Evolutionary conservation across 805 yeast species (phyloP).

Genomic region (Spathaspora boniae): DNA sequence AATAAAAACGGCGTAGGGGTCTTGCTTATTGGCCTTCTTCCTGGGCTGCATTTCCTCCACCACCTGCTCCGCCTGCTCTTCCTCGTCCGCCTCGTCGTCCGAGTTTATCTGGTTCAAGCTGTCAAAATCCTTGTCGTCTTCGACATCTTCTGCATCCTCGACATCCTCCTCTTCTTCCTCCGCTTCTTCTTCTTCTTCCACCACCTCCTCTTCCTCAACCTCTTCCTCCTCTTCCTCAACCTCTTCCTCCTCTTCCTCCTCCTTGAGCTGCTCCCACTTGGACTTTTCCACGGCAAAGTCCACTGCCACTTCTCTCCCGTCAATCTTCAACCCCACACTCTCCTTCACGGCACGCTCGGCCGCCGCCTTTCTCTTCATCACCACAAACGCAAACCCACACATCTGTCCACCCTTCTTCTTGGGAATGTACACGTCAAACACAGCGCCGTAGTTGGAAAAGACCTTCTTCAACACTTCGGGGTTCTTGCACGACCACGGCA

Average conservation of each 20-base stretch:
- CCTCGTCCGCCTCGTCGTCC: constrained; percentile 30
- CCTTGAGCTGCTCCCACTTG: constrained; percentile 66
- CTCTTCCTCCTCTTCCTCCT: constrained; percentile 29
- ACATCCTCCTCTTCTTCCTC: constrained; percentile 32
- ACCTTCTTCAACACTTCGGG: constrained; percentile 66
- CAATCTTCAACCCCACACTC: constrained; percentile 70
- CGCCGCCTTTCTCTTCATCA: constrained; percentile 73
- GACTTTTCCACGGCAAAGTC: constrained; percentile 89
- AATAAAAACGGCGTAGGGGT: constrained; percentile 72
- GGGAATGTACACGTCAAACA: constrained; percentile 85
- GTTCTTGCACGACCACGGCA: constrained; percentile 93
- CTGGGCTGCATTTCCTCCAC: constrained; percentile 23
- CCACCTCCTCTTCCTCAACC: constrained; percentile 36
- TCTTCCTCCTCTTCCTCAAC: constrained; percentile 40
- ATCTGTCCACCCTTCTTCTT: constrained; percentile 82
- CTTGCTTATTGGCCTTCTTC: constrained; percentile 56
- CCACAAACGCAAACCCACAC: constrained; percentile 93
- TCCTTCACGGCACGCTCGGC: constrained; percentile 83
- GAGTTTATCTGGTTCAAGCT: constrained; percentile 30
- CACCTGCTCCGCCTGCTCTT: constrained; percentile 22
- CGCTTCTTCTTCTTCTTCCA: constrained; percentile 33
- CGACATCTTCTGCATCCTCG: constrained; percentile 32
- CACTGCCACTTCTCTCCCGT: constrained; percentile 89
- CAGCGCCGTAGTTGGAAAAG: constrained; percentile 79
- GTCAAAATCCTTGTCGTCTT: constrained; percentile 22